phyloP scores from a whole-genome alignment of 495 filamentous ascomycete genomes.

The Neurospora tetraspora region DNA sequence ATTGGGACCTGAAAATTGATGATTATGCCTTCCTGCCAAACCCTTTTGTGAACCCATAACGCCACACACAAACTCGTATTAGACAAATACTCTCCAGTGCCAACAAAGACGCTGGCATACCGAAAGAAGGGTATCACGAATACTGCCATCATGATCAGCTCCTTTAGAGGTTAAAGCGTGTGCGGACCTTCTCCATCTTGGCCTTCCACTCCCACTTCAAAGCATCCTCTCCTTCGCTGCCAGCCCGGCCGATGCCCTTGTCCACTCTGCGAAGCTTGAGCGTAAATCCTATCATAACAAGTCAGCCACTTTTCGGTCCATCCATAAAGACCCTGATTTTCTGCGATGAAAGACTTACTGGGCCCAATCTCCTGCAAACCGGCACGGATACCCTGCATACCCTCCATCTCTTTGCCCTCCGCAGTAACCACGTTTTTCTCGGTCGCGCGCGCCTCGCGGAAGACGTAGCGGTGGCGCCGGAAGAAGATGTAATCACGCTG shows the following conservation, averaged over 20 bases:
- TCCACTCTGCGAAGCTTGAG: constrained; percentile 85
- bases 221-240: constrained; percentile 59
- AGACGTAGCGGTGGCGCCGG: constrained; percentile 80
- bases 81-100: not conserved
- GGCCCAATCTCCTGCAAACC: constrained; percentile 83
- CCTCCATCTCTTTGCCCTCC: constrained; percentile 80
- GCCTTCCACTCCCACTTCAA: constrained; percentile 90
- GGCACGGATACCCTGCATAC: constrained; percentile 70
- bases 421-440: constrained; percentile 80
- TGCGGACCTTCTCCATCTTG: constrained; percentile 84
- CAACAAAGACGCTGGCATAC: not conserved
- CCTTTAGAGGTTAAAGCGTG: constrained; percentile 74
- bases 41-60: not conserved
- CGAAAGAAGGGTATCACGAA: constrained; percentile 4
- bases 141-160: not conserved
- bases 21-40: not conserved
- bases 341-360: constrained; percentile 17
- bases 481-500: constrained; percentile 93
- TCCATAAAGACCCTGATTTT: not conserved
- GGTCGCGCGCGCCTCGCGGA: constrained; percentile 71
- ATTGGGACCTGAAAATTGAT: not conserved
- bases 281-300: constrained; percentile 41
- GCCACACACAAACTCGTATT: not conserved
- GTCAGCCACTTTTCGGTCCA: constrained; percentile 4
- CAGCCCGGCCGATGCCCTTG: constrained; percentile 72